These are phyloP conservation scores for Leptodermis oblonga DNA, from an alignment of 257 asterid genomes.

Conservation along the genomic window DNA sequence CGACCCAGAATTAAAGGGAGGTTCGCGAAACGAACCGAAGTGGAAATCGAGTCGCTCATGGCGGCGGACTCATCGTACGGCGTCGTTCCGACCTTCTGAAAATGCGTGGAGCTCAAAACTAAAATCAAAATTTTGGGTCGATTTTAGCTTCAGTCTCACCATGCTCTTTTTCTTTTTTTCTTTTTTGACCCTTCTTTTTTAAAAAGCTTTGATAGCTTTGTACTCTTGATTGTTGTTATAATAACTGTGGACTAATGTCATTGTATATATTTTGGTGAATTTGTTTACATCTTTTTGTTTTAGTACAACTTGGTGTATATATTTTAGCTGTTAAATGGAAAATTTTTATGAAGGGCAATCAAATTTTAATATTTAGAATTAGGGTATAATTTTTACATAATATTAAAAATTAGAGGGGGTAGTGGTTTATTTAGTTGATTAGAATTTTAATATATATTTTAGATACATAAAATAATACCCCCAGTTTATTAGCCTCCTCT, in stretches of 20 bases:
- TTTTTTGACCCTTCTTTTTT: background rate
- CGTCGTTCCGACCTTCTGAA: conserved; percentile 51
- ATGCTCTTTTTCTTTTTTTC: background rate
- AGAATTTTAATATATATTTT: too few species aligned
- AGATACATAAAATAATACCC: too few species aligned
- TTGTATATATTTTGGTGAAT: conserved; percentile 3
- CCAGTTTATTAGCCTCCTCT: too few species aligned
- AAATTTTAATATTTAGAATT: too few species aligned
- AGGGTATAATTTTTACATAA: too few species aligned
- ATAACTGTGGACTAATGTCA: background rate
- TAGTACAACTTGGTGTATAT: background rate
- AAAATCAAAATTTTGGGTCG: conserved; percentile 17
- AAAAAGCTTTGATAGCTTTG: background rate
- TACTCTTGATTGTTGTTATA: background rate
- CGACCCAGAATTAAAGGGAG: conserved; percentile 79
- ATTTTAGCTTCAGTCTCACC: background rate
- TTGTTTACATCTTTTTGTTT: background rate
- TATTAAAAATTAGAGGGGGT: too few species aligned
- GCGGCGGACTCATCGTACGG: conserved; percentile 42
- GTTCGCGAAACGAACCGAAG: conserved; percentile 68
- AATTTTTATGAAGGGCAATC: too few species aligned
- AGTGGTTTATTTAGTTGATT: too few species aligned
- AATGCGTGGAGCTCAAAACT: background rate
- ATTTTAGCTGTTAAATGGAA: too few species aligned
- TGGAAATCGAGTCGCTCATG: conserved; percentile 39